Conservation (phyloP, 305 asterid species). For the Plantago rigida region DNA sequence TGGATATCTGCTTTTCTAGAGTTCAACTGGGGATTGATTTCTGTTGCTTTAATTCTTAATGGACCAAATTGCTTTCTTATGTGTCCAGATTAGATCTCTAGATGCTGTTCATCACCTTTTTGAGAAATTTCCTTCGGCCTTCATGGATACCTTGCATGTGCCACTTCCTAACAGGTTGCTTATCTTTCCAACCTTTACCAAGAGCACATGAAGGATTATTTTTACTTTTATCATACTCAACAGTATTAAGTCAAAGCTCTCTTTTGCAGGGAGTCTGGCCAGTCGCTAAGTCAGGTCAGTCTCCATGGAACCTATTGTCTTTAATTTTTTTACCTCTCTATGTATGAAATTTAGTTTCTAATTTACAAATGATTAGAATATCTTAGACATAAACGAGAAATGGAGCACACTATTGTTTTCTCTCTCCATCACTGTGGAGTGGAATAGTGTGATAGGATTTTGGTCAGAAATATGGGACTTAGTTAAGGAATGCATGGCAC, state of each 20-base stretch:
- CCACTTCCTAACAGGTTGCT: slow-evolving; percentile 58
- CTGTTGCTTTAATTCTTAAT: slow-evolving; percentile 15
- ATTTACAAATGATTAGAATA: too few relatives aligned
- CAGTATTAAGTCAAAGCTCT: slow-evolving; percentile 28
- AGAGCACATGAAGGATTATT: slow-evolving; percentile 13
- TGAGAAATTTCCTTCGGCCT: slow-evolving; percentile 86
- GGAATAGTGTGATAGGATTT: slow-evolving; percentile 2
- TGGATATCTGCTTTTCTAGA: background rate
- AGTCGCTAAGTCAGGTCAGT: slow-evolving; percentile 66
- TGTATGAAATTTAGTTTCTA: slow-evolving; percentile 1
- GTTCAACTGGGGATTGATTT: background rate
- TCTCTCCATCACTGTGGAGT: background rate
- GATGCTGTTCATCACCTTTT: slow-evolving; percentile 89
- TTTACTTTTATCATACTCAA: slow-evolving; percentile 15
- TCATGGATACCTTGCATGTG: slow-evolving; percentile 71
- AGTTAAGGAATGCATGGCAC: slow-evolving; percentile 14
- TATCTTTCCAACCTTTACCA: slow-evolving; percentile 13
- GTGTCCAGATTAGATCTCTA: slow-evolving; percentile 80
- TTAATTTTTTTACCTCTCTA: slow-evolving; percentile 14
- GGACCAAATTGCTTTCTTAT: slow-evolving; percentile 23
- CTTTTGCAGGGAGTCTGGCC: slow-evolving; percentile 57
- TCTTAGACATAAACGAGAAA: background rate
- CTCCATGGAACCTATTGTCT: slow-evolving; percentile 7
- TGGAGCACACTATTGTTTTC: slow-evolving; percentile 14
- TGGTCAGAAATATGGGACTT: slow-evolving; percentile 17